These are phyloP conservation scores for Diversispora epigaea DNA, from an alignment of 192 early-diverging fungal species.

Conservation along the genomic window DNA sequence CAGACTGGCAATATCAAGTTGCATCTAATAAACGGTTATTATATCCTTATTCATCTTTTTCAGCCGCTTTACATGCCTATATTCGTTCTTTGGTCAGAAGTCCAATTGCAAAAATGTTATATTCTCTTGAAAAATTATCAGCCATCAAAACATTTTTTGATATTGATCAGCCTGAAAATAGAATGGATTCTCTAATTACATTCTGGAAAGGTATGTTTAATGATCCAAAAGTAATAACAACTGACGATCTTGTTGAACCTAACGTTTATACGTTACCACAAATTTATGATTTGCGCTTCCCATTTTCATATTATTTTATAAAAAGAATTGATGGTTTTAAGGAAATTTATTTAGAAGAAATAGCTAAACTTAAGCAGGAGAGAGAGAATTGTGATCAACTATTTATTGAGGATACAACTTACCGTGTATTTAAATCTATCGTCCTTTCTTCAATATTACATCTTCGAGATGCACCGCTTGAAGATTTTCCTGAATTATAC, in stretches of 20 bases:
- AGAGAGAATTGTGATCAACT: constrained; percentile 13
- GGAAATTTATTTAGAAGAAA: constrained; percentile 12
- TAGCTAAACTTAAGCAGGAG: neutral
- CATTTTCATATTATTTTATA: constrained; percentile 31
- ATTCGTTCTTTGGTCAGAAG: constrained; percentile 12
- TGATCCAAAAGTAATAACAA: neutral
- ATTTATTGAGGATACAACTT: neutral
- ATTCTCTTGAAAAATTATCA: constrained; percentile 27
- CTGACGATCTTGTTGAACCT: neutral
- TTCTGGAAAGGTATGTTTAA: neutral
- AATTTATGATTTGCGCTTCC: constrained; percentile 20
- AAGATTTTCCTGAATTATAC: constrained; percentile 5
- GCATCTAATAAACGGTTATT: constrained; percentile 20
- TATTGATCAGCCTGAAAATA: neutral
- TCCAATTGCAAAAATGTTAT: constrained; percentile 26
- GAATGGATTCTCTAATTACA: neutral
- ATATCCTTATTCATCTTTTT: constrained; percentile 24
- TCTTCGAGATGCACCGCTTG: neutral
- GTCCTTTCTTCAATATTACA: neutral
- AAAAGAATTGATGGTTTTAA: constrained; percentile 27
- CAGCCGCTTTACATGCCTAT: constrained; percentile 15
- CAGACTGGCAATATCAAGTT: constrained; percentile 24
- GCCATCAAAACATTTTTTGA: constrained; percentile 10
- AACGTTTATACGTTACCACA: neutral
- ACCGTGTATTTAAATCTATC: neutral